These are phyloP conservation scores for Platanthera guangdongensis DNA, from an alignment of 106 monocot species.

Conservation along the genomic window DNA sequence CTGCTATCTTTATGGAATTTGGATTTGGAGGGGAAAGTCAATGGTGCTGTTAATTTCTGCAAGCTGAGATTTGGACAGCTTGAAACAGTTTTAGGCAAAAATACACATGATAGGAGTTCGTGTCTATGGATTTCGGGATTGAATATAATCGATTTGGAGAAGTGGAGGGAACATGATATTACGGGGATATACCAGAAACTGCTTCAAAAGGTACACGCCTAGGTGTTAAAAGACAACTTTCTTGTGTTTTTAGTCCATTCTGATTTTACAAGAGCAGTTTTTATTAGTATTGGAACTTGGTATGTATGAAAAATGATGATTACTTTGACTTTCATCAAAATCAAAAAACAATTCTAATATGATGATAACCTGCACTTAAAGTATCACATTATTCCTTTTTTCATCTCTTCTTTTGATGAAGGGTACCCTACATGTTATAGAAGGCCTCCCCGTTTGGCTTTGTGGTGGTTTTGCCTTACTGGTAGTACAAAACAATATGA, in stretches of 20 bases:
- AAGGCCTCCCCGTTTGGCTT: no score
- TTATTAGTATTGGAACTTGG: not conserved
- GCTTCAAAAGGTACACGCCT: conserved; percentile 20
- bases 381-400: no score
- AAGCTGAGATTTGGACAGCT: conserved; percentile 31
- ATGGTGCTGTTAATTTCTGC: conserved; percentile 38
- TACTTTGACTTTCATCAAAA: no score
- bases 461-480: no score
- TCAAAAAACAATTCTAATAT: no score
- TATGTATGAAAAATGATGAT: not conserved
- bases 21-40: conserved; percentile 40
- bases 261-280: not conserved
- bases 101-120: conserved; percentile 11
- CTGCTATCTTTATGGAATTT: conserved; percentile 37
- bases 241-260: no score
- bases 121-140: conserved; percentile 50
- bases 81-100: conserved; percentile 24
- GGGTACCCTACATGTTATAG: no score
- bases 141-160: conserved; percentile 45
- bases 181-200: conserved; percentile 25
- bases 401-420: no score
- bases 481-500: no score
- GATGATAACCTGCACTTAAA: no score
- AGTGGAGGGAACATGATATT: conserved; percentile 38
- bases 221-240: no score